These are phyloP conservation scores for Thermothelomyces thermophilus DNA, from an alignment of 2,329 filamentous ascomycete species.

Conservation along the genomic window DNA sequence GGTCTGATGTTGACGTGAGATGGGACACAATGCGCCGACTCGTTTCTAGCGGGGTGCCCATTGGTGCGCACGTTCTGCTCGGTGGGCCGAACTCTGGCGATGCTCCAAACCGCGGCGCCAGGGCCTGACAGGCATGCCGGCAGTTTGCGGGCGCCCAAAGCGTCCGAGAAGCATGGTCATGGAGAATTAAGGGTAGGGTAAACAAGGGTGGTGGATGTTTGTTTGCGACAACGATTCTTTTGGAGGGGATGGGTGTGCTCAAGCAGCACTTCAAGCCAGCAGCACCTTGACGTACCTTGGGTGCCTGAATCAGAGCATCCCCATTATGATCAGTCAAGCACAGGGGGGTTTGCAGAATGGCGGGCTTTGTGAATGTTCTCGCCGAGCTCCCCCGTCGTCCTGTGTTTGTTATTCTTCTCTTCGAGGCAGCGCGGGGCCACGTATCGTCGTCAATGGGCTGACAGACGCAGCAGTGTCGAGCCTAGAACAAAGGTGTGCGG, in stretches of 20 bases:
- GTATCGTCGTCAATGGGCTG: no score
- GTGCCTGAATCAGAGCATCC: constrained; percentile 24
- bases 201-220: neutral
- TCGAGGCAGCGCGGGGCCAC: no score
- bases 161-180: neutral
- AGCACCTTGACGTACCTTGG: constrained; percentile 23
- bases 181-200: neutral
- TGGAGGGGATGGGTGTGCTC: no score
- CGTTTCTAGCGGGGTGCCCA: constrained; percentile 17
- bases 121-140: constrained; percentile 23
- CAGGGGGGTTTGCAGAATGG: neutral
- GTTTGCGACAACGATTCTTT: no score
- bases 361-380: constrained; percentile 5
- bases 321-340: constrained; percentile 13
- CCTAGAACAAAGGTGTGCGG: neutral
- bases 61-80: constrained; percentile 7
- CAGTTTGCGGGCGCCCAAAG: constrained; percentile 1
- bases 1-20: constrained; percentile 20
- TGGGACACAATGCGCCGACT: constrained; percentile 20
- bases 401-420: neutral
- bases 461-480: neutral
- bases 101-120: constrained; percentile 19
- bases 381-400: neutral
- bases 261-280: no score
- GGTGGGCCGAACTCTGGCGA: constrained; percentile 20